Evolutionary conservation across 345 rosid species (phyloP), one percentile per base, ranked within the genome.

Genomic region (Mallotus nudiflorus): DNA sequence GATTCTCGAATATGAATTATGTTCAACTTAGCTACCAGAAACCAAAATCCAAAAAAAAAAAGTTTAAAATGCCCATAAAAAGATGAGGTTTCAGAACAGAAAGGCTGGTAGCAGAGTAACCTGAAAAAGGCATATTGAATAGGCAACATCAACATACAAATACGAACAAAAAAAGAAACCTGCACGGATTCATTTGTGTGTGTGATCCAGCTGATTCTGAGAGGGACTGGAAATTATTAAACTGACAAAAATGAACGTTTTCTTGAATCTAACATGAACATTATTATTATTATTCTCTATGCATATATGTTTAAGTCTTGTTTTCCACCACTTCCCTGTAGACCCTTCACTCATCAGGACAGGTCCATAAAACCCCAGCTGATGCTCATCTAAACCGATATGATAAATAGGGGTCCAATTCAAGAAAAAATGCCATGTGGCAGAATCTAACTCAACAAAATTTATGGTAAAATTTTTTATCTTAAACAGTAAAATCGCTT

Each of bases 81-180:
- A 33, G 15, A 22, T 22, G 20, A 29, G 39, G 27, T 13, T 13
- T 2, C 35, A 29, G 25, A n/a, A n/a, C n/a, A 53, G 39, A 57
- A 31, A 53, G 3, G n/a, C 4, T 14, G 12, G 33, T 27, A 3
- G 59, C 18, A 24, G 59, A 24, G 35, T 9, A 59, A 33, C 24
- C n/a, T 9, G 29, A 6, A 63, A 24, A 42, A 63, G 67, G 52
- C 19, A 39, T 25, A 24, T n/a, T 14, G 67, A 24, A 42, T 45
- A 63, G 7, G 67, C 67, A 63, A 44, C 15, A 63, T 44, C 67
- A 22, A 63, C 18, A 44, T 22, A 44, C 27, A 28, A 14, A 63
- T 40, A 10, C 12, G 20, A 63, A 42, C 52, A 45, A 63, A 12
- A 42, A 9, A 12, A 39, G 9, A 42, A 27, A n/a, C 14, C 3